phyloP scores from a whole-genome alignment of 495 filamentous ascomycete genomes.

The Aspergillus nanangensis region DNA sequence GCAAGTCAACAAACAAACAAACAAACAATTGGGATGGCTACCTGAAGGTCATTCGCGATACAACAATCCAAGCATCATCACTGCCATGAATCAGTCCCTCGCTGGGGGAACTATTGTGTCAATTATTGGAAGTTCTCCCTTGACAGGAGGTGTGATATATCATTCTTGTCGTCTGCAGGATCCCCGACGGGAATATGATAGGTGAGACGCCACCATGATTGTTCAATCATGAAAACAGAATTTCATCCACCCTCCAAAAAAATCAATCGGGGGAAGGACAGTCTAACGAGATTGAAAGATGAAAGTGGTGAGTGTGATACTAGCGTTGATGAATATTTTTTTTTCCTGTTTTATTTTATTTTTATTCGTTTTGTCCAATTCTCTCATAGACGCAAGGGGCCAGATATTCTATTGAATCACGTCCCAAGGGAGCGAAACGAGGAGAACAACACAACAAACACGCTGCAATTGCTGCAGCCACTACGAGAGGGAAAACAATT shows the following conservation, averaged over 20 bases:
- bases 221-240: background rate
- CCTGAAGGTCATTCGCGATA: too few relatives aligned
- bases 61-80: too few relatives aligned
- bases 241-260: background rate
- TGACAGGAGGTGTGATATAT: background rate
- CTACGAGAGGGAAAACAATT: too few relatives aligned
- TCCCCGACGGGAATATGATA: background rate
- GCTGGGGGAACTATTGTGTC: background rate
- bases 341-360: too few relatives aligned
- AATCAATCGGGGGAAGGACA: background rate
- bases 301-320: too few relatives aligned
- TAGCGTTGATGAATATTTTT: too few relatives aligned
- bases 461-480: too few relatives aligned
- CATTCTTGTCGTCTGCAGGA: background rate
- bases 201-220: background rate
- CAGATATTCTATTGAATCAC: conserved; percentile 5
- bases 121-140: background rate
- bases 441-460: conserved; percentile 6
- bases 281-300: too few relatives aligned
- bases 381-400: conserved; percentile 9
- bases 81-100: too few relatives aligned
- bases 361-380: background rate
- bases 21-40: too few relatives aligned
- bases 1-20: background rate
- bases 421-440: conserved; percentile 15